phyloP scores from a whole-genome alignment of 129 eudicot genomes.

The Saussurea involucrata region DNA sequence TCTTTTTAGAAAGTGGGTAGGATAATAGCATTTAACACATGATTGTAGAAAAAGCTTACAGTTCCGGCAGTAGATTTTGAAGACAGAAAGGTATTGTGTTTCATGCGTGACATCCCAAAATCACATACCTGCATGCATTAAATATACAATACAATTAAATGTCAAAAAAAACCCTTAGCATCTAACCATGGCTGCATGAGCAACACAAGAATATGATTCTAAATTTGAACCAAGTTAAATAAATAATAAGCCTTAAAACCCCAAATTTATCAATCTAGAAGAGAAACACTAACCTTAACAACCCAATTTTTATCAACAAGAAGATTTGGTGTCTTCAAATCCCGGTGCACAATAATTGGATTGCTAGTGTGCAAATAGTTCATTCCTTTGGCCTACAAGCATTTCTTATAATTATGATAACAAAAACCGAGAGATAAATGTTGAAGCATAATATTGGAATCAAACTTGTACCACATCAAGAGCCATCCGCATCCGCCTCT shows the following conservation, averaged over 20 bases:
- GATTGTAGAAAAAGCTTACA: slow-evolving; percentile 31
- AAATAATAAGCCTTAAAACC: background rate
- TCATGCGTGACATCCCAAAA: slow-evolving; percentile 92
- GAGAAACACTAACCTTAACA: slow-evolving; percentile 63
- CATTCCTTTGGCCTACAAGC: slow-evolving; percentile 93
- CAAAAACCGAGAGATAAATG: background rate
- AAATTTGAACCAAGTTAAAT: background rate
- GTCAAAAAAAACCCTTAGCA: background rate
- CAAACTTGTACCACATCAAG: slow-evolving; percentile 73
- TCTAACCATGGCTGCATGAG: background rate
- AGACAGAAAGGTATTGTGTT: slow-evolving; percentile 84
- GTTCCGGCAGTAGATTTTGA: slow-evolving; percentile 96
- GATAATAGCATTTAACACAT: background rate
- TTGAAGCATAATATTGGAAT: background rate
- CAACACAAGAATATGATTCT: background rate
- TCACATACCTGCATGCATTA: slow-evolving; percentile 64
- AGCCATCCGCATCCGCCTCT: slow-evolving; percentile 83
- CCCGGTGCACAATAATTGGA: slow-evolving; percentile 94
- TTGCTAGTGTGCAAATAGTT: slow-evolving; percentile 91
- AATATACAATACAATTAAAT: background rate
- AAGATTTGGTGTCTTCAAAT: slow-evolving; percentile 91
- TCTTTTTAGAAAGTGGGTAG: background rate
- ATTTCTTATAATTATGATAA: background rate
- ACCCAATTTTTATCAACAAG: slow-evolving; percentile 98
- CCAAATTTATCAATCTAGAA: background rate